Percentiles rank a stretch among this genome's conserved stretches.
Conservation (phyloP, 148 eudicot genomes). For the Fallopia convolvulus region DNA sequence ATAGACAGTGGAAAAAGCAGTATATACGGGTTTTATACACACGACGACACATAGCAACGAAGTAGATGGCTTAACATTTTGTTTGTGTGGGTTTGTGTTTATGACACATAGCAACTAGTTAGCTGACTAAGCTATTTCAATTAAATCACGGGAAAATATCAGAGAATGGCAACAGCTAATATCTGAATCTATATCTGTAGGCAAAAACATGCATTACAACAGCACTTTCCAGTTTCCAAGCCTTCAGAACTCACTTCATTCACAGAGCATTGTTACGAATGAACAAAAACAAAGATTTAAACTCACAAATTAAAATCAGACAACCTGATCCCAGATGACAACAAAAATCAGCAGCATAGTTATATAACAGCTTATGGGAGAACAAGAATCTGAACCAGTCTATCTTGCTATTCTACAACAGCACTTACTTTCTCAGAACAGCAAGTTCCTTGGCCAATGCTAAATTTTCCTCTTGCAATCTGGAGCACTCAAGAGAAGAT, state of each 20-base stretch:
- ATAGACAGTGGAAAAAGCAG: background rate
- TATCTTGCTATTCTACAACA: background rate
- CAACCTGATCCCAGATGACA: constrained; percentile 31
- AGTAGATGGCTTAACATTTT: background rate
- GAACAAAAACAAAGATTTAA: constrained; percentile 39
- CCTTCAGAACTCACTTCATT: background rate
- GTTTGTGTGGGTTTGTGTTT: background rate
- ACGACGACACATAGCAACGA: background rate
- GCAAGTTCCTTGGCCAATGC: constrained; percentile 90
- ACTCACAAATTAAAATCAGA: constrained; percentile 63
- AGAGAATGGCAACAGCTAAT: background rate
- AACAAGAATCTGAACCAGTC: background rate
- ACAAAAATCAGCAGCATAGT: constrained; percentile 11
- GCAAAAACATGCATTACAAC: background rate
- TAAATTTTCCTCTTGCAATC: constrained; percentile 55
- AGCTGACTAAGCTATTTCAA: background rate
- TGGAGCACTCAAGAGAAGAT: constrained; percentile 43
- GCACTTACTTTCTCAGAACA: constrained; percentile 59
- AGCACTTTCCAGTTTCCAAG: background rate
- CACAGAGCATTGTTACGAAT: constrained; percentile 33
- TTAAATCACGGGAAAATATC: background rate
- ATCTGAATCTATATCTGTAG: background rate
- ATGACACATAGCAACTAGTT: background rate
- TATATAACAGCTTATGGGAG: background rate
- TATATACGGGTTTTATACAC: background rate